Evolutionary conservation across 768 basidiomycete species (phyloP).

Genomic region (Mycena belliarum): DNA sequence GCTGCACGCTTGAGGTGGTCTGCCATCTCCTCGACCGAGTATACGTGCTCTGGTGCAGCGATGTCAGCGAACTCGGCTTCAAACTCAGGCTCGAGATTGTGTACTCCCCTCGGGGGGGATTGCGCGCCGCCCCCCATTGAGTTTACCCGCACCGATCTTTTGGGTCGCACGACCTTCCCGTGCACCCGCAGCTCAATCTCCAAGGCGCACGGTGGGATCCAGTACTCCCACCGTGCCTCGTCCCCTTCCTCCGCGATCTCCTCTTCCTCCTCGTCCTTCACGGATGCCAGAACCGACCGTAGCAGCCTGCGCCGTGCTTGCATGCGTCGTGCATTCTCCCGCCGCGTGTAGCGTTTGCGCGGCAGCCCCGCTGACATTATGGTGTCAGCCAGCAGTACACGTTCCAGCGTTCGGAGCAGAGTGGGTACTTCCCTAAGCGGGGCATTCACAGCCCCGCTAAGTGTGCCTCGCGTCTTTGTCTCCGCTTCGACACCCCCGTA

Average conservation of each 20-base stretch:
- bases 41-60: no score
- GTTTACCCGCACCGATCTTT: no score
- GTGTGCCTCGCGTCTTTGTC: neutral
- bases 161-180: no score
- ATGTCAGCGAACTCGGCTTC: no score
- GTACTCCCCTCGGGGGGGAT: no score
- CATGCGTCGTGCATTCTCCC: neutral
- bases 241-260: neutral
- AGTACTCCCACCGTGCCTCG: neutral
- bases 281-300: neutral
- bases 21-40: neutral
- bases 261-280: neutral
- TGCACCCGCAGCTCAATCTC: no score
- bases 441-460: constrained; percentile 9
- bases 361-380: neutral
- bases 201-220: no score
- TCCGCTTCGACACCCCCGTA: neutral
- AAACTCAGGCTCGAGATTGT: no score
- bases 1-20: neutral
- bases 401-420: neutral
- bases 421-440: constrained; percentile 13
- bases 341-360: neutral
- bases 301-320: neutral
- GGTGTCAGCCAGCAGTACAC: neutral
- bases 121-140: no score